A percentile compares a stretch with the other conserved stretches of the same genome.
Conservation (phyloP, 148 eudicot genomes). For the Amaranthus palmeri region DNA sequence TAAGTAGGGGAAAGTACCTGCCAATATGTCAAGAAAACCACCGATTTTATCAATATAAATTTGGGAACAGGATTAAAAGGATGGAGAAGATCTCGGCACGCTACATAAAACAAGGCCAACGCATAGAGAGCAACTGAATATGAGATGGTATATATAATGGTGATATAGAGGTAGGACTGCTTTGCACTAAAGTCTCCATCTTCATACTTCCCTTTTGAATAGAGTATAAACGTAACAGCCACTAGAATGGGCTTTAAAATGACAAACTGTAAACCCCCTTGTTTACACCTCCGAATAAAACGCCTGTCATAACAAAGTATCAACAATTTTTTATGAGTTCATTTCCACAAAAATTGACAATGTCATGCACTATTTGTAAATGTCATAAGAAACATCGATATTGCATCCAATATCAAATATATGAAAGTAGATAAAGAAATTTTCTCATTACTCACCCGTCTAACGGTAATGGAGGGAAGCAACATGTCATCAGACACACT, state of each 20-base stretch:
- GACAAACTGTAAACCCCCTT: slow-evolving; percentile 96
- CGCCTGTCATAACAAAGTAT: slow-evolving; percentile 48
- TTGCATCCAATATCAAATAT: no score
- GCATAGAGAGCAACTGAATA: slow-evolving; percentile 90
- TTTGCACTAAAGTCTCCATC: slow-evolving; percentile 88
- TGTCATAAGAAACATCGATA: no score
- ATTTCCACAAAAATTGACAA: no score
- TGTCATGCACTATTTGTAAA: no score
- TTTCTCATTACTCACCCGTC: slow-evolving; percentile 69
- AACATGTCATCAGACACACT: slow-evolving; percentile 87
- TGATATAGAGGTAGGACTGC: slow-evolving; percentile 86
- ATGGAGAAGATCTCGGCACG: slow-evolving; percentile 91
- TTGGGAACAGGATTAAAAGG: slow-evolving; percentile 99
- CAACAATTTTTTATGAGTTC: neutral
- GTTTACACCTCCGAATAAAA: slow-evolving; percentile 94
- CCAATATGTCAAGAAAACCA: slow-evolving; percentile 97
- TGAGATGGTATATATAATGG: slow-evolving; percentile 83
- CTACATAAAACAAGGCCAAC: slow-evolving; percentile 84
- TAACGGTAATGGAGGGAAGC: slow-evolving; percentile 80
- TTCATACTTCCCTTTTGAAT: slow-evolving; percentile 83
- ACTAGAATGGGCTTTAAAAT: slow-evolving; percentile 91
- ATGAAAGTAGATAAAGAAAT: no score
- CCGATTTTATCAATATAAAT: slow-evolving; percentile 87
- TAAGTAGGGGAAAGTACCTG: slow-evolving; percentile 47
- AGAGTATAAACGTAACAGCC: slow-evolving; percentile 70